Conservation (phyloP, 2,329 filamentous ascomycete species). For the Daldinia eschscholtzii region DNA sequence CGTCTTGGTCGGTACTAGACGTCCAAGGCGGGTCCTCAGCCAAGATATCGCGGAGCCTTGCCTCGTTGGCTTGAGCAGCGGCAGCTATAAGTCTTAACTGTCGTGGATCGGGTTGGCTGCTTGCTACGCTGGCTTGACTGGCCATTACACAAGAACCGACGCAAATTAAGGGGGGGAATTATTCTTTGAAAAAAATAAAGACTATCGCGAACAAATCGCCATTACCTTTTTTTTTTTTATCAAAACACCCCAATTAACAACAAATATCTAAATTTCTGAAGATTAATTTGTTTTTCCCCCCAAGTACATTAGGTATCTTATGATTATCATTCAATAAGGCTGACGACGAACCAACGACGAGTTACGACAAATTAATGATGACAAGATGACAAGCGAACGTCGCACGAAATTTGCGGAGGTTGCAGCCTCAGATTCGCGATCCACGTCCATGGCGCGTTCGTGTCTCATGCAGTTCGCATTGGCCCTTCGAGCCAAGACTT, state of each 20-base stretch:
- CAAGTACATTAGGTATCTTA: neutral
- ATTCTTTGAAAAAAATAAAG: neutral
- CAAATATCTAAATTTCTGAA: constrained; percentile 20
- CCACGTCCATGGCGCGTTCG: constrained; percentile 24
- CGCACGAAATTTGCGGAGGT: constrained; percentile 3
- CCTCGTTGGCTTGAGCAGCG: constrained; percentile 55
- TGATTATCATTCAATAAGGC: neutral
- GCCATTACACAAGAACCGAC: constrained; percentile 43
- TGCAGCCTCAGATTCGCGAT: constrained; percentile 24
- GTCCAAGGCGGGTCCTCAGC: constrained; percentile 54
- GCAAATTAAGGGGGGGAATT: too few relatives aligned
- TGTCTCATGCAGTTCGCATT: constrained; percentile 10
- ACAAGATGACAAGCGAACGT: neutral
- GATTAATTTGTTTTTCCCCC: neutral
- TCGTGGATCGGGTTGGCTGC: constrained; percentile 55
- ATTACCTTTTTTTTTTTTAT: constrained; percentile 14
- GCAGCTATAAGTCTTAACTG: constrained; percentile 56
- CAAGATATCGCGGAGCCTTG: constrained; percentile 54
- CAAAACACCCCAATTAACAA: constrained; percentile 10
- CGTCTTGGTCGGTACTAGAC: constrained; percentile 52
- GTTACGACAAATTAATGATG: neutral
- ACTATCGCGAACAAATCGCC: constrained; percentile 30
- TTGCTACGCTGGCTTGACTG: constrained; percentile 54
- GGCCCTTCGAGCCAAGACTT: constrained; percentile 20
- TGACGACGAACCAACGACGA: neutral